phyloP scores from a whole-genome alignment of 805 yeast genomes.

The Torulaspora quercuum region DNA sequence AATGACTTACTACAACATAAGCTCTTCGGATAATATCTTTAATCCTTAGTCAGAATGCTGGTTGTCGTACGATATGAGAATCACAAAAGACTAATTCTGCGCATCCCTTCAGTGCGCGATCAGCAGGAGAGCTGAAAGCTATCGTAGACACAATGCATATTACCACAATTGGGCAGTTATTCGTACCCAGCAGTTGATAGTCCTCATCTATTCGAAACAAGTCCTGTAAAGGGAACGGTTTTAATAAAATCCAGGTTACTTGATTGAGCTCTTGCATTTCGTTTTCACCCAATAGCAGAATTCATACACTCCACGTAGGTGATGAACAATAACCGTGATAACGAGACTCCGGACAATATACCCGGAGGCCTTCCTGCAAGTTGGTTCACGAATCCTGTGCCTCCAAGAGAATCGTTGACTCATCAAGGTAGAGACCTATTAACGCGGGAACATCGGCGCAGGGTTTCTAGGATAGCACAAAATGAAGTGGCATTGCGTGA shows the following conservation, averaged over 20 bases:
- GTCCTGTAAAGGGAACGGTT: too few relatives aligned
- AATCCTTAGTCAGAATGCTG: too few relatives aligned
- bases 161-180: too few relatives aligned
- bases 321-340: conserved; percentile 12
- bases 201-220: too few relatives aligned
- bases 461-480: conserved; percentile 22
- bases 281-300: too few relatives aligned
- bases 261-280: too few relatives aligned
- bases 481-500: conserved; percentile 22
- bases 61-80: conserved; percentile 8
- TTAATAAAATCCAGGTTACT: too few relatives aligned
- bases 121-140: conserved; percentile 1
- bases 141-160: conserved; percentile 4
- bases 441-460: conserved; percentile 23
- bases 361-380: conserved; percentile 23
- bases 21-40: too few relatives aligned
- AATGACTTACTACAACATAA: too few relatives aligned
- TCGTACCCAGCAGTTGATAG: too few relatives aligned
- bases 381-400: conserved; percentile 22
- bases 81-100: conserved; percentile 14
- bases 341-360: conserved; percentile 10
- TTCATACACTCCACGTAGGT: too few relatives aligned
- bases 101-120: conserved; percentile 6
- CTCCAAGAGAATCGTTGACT: conserved; percentile 17
- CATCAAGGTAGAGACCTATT: conserved; percentile 19